Evolutionary conservation across 1,284 basidiomycete species (phyloP).

Genomic region (Cutaneotrichosporon cyanovorans): DNA sequence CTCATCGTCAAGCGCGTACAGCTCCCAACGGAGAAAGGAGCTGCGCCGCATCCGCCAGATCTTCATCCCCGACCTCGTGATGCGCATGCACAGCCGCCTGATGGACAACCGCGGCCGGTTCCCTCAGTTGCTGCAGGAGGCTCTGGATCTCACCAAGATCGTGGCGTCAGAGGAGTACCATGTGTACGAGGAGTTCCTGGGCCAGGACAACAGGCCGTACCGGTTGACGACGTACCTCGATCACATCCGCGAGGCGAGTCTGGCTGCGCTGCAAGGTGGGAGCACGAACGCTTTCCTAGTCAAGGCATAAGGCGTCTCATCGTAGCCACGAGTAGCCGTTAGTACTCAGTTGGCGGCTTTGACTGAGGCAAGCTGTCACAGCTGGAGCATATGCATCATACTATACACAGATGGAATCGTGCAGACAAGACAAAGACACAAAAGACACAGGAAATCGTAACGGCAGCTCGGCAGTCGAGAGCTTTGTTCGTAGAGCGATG

Average conservation of each 20-base stretch:
- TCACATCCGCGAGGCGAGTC: slow-evolving; percentile 60
- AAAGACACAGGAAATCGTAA: too few relatives aligned
- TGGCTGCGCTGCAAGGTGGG: slow-evolving; percentile 63
- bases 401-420: neutral
- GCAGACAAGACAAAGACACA: too few relatives aligned
- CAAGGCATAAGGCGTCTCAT: neutral
- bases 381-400: slow-evolving; percentile 2
- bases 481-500: too few relatives aligned
- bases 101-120: slow-evolving; percentile 59
- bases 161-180: slow-evolving; percentile 83
- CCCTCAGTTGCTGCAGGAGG: slow-evolving; percentile 70
- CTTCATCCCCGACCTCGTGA: slow-evolving; percentile 82
- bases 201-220: slow-evolving; percentile 47
- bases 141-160: slow-evolving; percentile 68
- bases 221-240: slow-evolving; percentile 63
- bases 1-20: slow-evolving; percentile 3
- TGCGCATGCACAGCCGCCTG: slow-evolving; percentile 72
- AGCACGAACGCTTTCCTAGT: slow-evolving; percentile 64
- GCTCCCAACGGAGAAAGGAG: slow-evolving; percentile 58
- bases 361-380: neutral
- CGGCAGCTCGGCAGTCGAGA: too few relatives aligned
- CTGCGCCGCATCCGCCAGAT: slow-evolving; percentile 74
- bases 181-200: slow-evolving; percentile 79
- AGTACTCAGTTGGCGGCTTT: neutral
- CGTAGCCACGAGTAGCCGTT: too few relatives aligned